Conservation (phyloP, 1,139 yeast genomes). For the Arxiozyma heterogenica region DNA sequence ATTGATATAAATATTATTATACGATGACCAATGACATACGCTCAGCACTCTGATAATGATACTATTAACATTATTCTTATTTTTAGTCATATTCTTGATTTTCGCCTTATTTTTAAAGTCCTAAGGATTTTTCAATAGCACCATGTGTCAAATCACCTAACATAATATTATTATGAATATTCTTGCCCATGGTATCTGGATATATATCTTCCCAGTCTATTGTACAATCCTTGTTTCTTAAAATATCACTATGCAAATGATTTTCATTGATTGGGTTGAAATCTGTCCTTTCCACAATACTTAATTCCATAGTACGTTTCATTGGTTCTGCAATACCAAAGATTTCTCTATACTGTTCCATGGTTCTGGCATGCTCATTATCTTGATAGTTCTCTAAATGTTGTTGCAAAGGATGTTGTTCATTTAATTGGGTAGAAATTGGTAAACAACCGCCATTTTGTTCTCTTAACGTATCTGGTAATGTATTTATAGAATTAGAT, state of each 20-base stretch:
- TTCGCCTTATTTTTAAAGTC: neutral
- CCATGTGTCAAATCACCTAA: conserved; percentile 1
- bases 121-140: conserved; percentile 1
- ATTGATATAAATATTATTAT: neutral
- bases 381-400: conserved; percentile 74
- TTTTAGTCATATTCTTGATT: too few relatives aligned
- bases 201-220: conserved; percentile 95
- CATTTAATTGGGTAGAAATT: conserved; percentile 60
- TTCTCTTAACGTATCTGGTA: conserved; percentile 30
- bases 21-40: neutral
- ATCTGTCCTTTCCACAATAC: conserved; percentile 64
- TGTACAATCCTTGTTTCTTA: conserved; percentile 62
- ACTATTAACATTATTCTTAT: too few relatives aligned
- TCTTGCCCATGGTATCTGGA: conserved; percentile 28
- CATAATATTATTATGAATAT: conserved; percentile 1
- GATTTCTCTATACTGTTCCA: conserved; percentile 72
- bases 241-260: conserved; percentile 62
- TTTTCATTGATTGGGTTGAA: conserved; percentile 54
- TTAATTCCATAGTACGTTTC: conserved; percentile 75
- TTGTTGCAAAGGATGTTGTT: conserved; percentile 79
- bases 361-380: conserved; percentile 57
- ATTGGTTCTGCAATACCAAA: conserved; percentile 83
- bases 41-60: neutral
- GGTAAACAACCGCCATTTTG: conserved; percentile 30
- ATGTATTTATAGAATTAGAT: conserved; percentile 25